Percentiles rank a stretch among this genome's conserved stretches.
These are phyloP conservation scores for Fusarium poae DNA, from an alignment of 2,329 filamentous ascomycete species.

Conservation along the genomic window DNA sequence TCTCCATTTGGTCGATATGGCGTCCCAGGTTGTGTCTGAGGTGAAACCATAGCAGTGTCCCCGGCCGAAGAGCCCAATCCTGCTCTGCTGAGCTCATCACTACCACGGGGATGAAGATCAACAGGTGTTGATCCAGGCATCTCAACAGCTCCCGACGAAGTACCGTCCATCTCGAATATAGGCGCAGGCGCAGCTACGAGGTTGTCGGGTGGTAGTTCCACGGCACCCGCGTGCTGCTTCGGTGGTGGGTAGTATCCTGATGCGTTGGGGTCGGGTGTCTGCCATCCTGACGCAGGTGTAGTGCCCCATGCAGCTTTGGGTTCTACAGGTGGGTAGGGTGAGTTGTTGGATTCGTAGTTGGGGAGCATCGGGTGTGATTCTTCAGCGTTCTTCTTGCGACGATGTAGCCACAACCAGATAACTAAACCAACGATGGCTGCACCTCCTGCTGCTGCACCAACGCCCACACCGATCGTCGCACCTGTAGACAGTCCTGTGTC, in stretches of 20 bases:
- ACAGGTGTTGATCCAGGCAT: slow-evolving; percentile 28
- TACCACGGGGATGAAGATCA: neutral
- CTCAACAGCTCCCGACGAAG: slow-evolving; percentile 27
- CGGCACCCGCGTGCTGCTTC: slow-evolving; percentile 7
- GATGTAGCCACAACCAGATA: slow-evolving; percentile 48
- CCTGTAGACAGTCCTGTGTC: slow-evolving; percentile 51
- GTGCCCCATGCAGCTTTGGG: slow-evolving; percentile 36
- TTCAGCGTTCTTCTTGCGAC: slow-evolving; percentile 46
- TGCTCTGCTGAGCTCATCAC: neutral
- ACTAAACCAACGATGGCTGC: slow-evolving; percentile 46
- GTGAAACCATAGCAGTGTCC: neutral
- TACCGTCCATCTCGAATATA: slow-evolving; percentile 47
- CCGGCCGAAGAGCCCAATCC: neutral
- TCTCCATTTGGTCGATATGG: neutral
- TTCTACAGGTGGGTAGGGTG: slow-evolving; percentile 42
- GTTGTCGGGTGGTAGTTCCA: slow-evolving; percentile 33
- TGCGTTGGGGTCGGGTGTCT: slow-evolving; percentile 15
- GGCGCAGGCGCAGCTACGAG: slow-evolving; percentile 3
- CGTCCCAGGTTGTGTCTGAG: slow-evolving; percentile 27
- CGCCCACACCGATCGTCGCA: slow-evolving; percentile 57
- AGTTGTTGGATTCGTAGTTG: slow-evolving; percentile 34
- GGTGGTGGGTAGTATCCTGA: slow-evolving; percentile 20
- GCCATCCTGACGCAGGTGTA: slow-evolving; percentile 20
- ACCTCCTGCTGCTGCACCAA: slow-evolving; percentile 53
- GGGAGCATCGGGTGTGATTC: slow-evolving; percentile 52